Evolutionary conservation across 2,329 filamentous ascomycete genomes (phyloP).

Genomic region (Penicillium occitanis): DNA sequence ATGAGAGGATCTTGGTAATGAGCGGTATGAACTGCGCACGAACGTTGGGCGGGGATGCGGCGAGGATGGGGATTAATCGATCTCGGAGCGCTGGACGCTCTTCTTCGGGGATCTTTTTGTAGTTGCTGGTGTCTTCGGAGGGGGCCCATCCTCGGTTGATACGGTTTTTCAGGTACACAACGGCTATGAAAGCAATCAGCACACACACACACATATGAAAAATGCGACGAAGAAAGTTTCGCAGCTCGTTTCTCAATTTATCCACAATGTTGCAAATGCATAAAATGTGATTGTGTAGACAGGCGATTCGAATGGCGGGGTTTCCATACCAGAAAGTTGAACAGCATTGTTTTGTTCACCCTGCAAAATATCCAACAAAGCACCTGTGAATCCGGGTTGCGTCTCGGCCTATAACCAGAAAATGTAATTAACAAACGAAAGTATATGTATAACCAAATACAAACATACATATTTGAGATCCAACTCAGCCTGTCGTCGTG

Average conservation of each 20-base stretch:
- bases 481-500: slow-evolving; percentile 62
- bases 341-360: slow-evolving; percentile 81
- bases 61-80: slow-evolving; percentile 84
- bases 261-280: neutral
- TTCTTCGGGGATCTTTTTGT: slow-evolving; percentile 76
- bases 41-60: slow-evolving; percentile 73
- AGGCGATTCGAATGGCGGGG: slow-evolving; percentile 22
- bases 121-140: slow-evolving; percentile 70
- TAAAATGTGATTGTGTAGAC: neutral
- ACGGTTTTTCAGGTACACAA: slow-evolving; percentile 97
- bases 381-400: slow-evolving; percentile 84
- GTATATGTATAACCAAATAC: neutral
- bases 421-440: slow-evolving; percentile 13
- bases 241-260: too few relatives aligned
- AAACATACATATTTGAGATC: slow-evolving; percentile 63
- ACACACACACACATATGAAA: neutral
- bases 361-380: slow-evolving; percentile 85
- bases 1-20: slow-evolving; percentile 92
- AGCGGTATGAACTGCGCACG: slow-evolving; percentile 92
- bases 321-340: slow-evolving; percentile 77
- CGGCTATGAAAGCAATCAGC: slow-evolving; percentile 57
- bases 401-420: slow-evolving; percentile 71
- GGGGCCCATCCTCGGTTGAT: slow-evolving; percentile 88
- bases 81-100: slow-evolving; percentile 87
- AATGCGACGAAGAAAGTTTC: neutral